Evolutionary conservation across 2,329 filamentous ascomycete genomes (phyloP).

Genomic region (Sporothrix variecibatus): DNA sequence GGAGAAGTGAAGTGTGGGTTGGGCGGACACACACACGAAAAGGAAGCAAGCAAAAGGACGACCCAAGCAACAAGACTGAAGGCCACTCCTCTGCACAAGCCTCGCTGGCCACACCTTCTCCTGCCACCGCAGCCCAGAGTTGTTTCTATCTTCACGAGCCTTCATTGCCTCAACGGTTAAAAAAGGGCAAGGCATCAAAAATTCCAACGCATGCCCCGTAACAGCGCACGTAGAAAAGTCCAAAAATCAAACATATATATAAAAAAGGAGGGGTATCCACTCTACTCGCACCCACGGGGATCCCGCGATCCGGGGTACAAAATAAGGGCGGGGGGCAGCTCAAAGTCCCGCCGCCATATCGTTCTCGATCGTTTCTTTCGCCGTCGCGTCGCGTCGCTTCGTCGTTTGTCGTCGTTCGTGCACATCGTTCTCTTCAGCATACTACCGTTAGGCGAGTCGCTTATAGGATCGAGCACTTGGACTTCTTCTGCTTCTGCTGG

Average conservation of each 20-base stretch:
- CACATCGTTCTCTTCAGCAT: constrained; percentile 19
- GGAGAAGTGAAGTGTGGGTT: not conserved
- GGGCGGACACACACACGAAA: not conserved
- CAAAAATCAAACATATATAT: constrained; percentile 26
- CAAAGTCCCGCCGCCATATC: constrained; percentile 3
- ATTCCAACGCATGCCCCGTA: constrained; percentile 9
- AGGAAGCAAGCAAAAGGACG: not conserved
- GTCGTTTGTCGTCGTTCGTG: constrained; percentile 9
- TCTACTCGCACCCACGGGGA: constrained; percentile 27
- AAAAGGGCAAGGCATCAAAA: constrained; percentile 12
- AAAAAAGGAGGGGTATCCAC: constrained; percentile 32
- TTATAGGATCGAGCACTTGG: constrained; percentile 71
- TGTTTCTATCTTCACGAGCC: constrained; percentile 18
- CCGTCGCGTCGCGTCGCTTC: constrained; percentile 6
- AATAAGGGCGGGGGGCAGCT: not conserved
- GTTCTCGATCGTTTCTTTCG: constrained; percentile 7
- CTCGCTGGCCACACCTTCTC: not conserved
- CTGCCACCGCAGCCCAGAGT: not conserved
- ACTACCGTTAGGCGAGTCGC: constrained; percentile 23
- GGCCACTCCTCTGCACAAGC: not conserved
- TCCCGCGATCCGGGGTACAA: not conserved
- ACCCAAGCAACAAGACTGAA: not conserved
- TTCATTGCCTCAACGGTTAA: not conserved
- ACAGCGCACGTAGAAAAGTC: constrained; percentile 17
- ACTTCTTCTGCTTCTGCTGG: constrained; percentile 60